These are phyloP conservation scores for Dryas integrifolia DNA, from an alignment of 331 rosid genomes.

Conservation along the genomic window DNA sequence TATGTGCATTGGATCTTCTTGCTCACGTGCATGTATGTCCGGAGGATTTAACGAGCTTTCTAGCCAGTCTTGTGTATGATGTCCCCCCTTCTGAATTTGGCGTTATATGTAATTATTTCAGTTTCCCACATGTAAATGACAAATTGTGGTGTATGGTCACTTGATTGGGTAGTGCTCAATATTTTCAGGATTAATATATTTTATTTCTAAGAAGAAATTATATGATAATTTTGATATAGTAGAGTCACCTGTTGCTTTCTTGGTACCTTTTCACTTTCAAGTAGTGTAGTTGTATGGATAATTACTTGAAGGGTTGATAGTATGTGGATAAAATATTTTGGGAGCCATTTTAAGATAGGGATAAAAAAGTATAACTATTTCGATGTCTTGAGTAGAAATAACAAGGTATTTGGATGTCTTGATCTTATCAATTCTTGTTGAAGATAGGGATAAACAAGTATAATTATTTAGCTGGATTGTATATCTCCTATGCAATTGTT, in stretches of 20 bases:
- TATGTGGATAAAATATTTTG: background rate
- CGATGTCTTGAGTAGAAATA: conserved; percentile 6
- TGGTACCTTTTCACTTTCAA: background rate
- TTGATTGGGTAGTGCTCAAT: background rate
- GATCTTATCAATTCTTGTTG: background rate
- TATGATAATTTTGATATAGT: background rate
- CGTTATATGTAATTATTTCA: background rate
- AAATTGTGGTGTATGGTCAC: background rate
- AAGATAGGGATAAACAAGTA: background rate
- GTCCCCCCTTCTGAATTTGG: background rate
- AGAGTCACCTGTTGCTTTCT: background rate
- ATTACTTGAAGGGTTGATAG: background rate
- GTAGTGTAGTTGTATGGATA: background rate
- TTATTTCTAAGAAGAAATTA: background rate
- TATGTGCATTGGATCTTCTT: background rate
- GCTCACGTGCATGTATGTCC: background rate
- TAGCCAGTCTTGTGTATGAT: background rate
- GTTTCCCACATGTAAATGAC: background rate
- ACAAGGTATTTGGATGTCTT: conserved; percentile 6
- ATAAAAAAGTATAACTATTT: background rate
- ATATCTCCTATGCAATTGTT: background rate
- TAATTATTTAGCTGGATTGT: conserved; percentile 1
- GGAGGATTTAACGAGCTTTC: background rate
- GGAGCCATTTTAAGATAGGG: conserved; percentile 6
- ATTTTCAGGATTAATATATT: background rate